Evolutionary conservation across 2,329 filamentous ascomycete genomes (phyloP), one percentile per base, ranked within the genome.

Genomic region (Penicillium glabrum): DNA sequence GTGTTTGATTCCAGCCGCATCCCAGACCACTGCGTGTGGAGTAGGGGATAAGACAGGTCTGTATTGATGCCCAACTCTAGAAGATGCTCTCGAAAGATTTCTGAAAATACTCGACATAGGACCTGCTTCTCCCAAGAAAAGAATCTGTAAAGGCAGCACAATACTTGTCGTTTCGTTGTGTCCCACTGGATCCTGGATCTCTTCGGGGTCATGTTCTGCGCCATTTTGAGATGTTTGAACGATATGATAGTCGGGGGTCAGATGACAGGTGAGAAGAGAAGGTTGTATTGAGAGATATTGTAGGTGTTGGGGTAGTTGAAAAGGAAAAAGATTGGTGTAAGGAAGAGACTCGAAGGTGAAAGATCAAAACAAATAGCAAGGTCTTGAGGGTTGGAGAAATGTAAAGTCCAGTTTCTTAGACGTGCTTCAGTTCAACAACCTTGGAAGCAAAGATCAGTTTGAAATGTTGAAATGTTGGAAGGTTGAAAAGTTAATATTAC

Each of bases 111-210:
- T 2, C 31, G 45, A 21, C 52, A 45, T 8, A 64, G 68, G 0
- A 53, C 54, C 1, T 29, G 21, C 3, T 58, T 50, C 7, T 41
- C n/a, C 19, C 46, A 47, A 6, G 56, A 21, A 24, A 69, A 72
- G 29, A 70, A 71, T 4, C 64, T 53, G 11, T 54, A 64, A 0
- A 70, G 35, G 10, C 65, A 70, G 16, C 71, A 73, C 70, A 54
- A 0, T 5, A 69, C 49, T 7, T 66, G 27, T 0, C 62, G 23
- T 27, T 49, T 31, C 5, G 19, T 14, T 4, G 39, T 41, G 19
- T 41, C 39, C 39, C 39, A 41, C n/a, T 23, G n/a, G 19, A 41
- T 13, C 5, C 19, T 23, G 39, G 39, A 10, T 41, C 5, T 41
- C 39, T 41, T 41, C 8, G 35, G 8, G 39, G 11, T 41, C 16